Conservation (phyloP, 306 rosid species). For the Vigna mungo region DNA sequence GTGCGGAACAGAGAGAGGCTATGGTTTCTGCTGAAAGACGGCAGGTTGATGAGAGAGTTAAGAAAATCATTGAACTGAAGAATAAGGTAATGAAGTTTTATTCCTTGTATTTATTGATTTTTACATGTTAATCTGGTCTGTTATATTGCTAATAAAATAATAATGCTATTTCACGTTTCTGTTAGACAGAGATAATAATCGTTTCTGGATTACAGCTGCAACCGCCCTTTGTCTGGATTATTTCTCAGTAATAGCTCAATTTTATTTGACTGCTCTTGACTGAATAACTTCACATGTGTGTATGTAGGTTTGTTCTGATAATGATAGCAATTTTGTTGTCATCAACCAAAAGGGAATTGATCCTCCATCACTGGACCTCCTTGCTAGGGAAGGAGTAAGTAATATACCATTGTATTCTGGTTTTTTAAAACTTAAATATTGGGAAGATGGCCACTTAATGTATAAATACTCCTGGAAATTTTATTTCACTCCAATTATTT, state of each 20-base stretch:
- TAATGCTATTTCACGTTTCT: neutral
- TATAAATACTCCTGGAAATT: neutral
- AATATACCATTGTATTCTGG: neutral
- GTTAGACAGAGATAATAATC: no score
- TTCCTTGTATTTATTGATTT: slow-evolving; percentile 15
- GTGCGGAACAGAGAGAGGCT: slow-evolving; percentile 94
- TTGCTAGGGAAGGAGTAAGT: slow-evolving; percentile 96
- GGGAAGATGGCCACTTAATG: neutral
- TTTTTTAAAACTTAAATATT: neutral
- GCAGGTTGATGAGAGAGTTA: slow-evolving; percentile 88
- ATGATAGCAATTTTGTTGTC: slow-evolving; percentile 77
- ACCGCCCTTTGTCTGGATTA: no score
- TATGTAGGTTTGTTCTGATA: slow-evolving; percentile 83
- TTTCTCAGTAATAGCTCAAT: neutral
- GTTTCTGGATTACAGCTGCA: no score
- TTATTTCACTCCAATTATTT: neutral
- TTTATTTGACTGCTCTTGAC: neutral
- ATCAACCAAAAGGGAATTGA: slow-evolving; percentile 98
- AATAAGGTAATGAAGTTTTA: slow-evolving; percentile 59
- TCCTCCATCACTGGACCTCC: slow-evolving; percentile 94
- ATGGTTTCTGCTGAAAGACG: slow-evolving; percentile 97
- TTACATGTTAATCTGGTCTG: slow-evolving; percentile 11
- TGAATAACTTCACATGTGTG: slow-evolving; percentile 12
- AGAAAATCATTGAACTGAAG: slow-evolving; percentile 86
- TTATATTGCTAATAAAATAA: neutral